These are phyloP conservation scores for Gossypium mustelinum DNA, from an alignment of 345 rosid genomes.

Conservation along the genomic window DNA sequence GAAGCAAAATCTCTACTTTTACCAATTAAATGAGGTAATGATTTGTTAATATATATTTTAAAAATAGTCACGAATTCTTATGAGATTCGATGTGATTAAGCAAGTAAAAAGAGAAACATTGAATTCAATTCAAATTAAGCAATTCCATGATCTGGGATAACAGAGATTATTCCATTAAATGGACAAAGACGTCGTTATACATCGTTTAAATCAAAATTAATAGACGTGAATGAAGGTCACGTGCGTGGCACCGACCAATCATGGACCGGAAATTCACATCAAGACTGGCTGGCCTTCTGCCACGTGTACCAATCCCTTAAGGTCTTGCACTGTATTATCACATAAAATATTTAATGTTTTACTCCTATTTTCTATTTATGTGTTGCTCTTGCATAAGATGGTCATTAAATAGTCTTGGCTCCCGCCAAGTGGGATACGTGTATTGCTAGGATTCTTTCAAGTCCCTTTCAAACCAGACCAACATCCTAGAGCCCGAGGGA, in stretches of 20 bases:
- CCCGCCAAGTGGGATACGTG: constrained; percentile 29
- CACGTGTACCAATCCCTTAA: constrained; percentile 24
- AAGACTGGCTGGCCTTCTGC: constrained; percentile 20
- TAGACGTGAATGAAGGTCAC: not conserved
- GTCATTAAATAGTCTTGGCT: constrained; percentile 13
- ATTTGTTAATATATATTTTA: too few species aligned
- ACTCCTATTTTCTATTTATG: not conserved
- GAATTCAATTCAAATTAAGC: too few species aligned
- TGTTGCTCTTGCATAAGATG: constrained; percentile 24
- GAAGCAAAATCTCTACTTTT: too few species aligned
- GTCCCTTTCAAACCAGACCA: constrained; percentile 16
- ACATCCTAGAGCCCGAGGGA: constrained; percentile 20
- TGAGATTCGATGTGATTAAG: too few species aligned
- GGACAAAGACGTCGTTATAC: not conserved
- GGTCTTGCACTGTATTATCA: not conserved
- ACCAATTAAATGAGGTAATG: too few species aligned
- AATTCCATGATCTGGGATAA: too few species aligned
- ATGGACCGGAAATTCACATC: not conserved
- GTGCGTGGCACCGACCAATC: constrained; percentile 6
- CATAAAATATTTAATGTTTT: not conserved
- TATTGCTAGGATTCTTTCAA: constrained; percentile 38
- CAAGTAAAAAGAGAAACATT: too few species aligned
- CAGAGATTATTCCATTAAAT: not conserved
- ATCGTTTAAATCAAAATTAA: not conserved
- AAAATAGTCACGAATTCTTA: too few species aligned